phyloP scores from a whole-genome alignment of 768 basidiomycete genomes.

The Amanita pallidorosea region DNA sequence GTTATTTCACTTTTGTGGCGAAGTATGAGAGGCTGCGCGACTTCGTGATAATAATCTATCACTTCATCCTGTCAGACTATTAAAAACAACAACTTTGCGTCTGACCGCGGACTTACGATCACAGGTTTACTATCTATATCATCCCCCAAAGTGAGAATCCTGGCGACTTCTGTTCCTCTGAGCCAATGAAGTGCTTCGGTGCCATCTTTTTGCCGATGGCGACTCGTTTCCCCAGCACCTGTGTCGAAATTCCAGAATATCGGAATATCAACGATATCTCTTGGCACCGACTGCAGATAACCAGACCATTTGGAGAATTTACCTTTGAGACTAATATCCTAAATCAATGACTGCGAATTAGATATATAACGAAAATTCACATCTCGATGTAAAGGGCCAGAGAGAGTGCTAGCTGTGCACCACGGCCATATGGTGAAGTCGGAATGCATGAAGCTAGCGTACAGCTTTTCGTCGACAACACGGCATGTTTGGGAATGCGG shows the following conservation, averaged over 20 bases:
- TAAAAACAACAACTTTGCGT: slow-evolving; percentile 1
- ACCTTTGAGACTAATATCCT: slow-evolving; percentile 31
- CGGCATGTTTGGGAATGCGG: slow-evolving; percentile 48
- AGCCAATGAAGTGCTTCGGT: slow-evolving; percentile 26
- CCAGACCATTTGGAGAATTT: slow-evolving; percentile 46
- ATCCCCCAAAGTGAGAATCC: slow-evolving; percentile 13
- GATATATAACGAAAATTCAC: slow-evolving; percentile 21
- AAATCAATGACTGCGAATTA: not conserved
- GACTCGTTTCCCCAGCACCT: not conserved
- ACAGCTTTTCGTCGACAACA: slow-evolving; percentile 53
- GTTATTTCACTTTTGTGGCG: slow-evolving; percentile 9
- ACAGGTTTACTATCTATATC: slow-evolving; percentile 10
- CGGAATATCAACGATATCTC: slow-evolving; percentile 40
- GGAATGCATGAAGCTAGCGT: slow-evolving; percentile 33
- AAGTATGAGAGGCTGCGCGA: slow-evolving; percentile 22
- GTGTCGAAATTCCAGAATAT: slow-evolving; percentile 39
- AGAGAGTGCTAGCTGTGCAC: slow-evolving; percentile 49
- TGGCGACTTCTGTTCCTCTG: slow-evolving; percentile 29
- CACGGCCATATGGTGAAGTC: slow-evolving; percentile 39
- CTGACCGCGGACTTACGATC: slow-evolving; percentile 13
- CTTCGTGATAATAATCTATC: slow-evolving; percentile 22
- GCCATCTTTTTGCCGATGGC: slow-evolving; percentile 14
- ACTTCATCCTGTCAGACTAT: slow-evolving; percentile 21
- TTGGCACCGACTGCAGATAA: slow-evolving; percentile 59
- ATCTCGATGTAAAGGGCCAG: slow-evolving; percentile 56